These are phyloP conservation scores for Silene conica DNA, from an alignment of 148 eudicot genomes.

Conservation along the genomic window DNA sequence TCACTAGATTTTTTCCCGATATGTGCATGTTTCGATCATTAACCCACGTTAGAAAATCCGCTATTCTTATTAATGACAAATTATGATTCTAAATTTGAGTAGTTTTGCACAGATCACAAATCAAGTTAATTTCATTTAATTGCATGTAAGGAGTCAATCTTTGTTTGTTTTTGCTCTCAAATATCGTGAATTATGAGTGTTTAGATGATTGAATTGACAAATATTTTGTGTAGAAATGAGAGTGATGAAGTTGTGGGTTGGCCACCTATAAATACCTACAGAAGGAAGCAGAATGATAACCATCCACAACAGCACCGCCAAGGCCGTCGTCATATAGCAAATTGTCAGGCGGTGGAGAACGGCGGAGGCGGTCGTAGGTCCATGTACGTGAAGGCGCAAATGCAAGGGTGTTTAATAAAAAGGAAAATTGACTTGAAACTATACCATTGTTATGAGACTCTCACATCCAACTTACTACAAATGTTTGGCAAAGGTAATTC, in stretches of 20 bases:
- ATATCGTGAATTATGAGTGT: background rate
- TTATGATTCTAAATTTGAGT: no score
- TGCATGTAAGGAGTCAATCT: no score
- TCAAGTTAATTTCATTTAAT: no score
- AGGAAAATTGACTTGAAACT: slow-evolving; percentile 57
- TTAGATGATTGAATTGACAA: background rate
- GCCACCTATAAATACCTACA: slow-evolving; percentile 63
- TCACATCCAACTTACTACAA: slow-evolving; percentile 34
- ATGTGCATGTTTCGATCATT: no score
- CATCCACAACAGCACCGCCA: slow-evolving; percentile 16
- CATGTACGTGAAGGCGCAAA: slow-evolving; percentile 62
- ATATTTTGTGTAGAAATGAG: slow-evolving; percentile 22
- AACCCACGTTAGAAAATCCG: no score
- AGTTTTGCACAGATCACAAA: no score
- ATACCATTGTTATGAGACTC: slow-evolving; percentile 41
- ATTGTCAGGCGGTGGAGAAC: slow-evolving; percentile 7
- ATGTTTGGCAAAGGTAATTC: slow-evolving; percentile 60
- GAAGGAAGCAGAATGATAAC: slow-evolving; percentile 32
- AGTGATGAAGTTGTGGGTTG: slow-evolving; percentile 54
- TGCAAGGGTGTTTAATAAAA: slow-evolving; percentile 65
- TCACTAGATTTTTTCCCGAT: no score
- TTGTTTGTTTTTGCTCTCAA: no score
- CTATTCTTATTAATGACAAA: no score
- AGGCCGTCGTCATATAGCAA: slow-evolving; percentile 12
- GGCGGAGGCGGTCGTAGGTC: slow-evolving; percentile 32